Base-by-base conservation (phyloP, 2,329 filamentous ascomycete genomes). In the Gremmenia infestans region DNA sequence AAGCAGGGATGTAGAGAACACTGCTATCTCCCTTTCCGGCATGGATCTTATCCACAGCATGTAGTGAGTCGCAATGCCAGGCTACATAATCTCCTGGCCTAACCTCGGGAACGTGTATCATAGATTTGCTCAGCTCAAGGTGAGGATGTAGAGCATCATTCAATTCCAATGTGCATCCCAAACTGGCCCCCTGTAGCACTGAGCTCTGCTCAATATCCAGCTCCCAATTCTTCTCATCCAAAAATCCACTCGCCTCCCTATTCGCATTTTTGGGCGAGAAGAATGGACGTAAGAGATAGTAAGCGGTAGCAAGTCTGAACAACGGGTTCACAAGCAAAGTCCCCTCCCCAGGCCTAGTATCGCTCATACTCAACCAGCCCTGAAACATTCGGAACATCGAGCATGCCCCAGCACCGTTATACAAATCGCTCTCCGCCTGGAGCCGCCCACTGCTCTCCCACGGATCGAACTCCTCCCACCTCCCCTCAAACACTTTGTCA, bases 321-420 rank as follows among this genome's bases (percentile, higher is more conserved):
- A 95, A 76, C 0, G 92, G 92, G 65, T 92, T 92, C 2, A 96
- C 88, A 45, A 89, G 78, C 52, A 97, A 72, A 0, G 91, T 94
- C 0, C 92, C 92, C 73, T 96, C 86, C 5, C 79, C 78, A 0
- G 89, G 88, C 0, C 79, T 83, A 0, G 84, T 87, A n/a, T 76
- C 74, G 56, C 86, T 91, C 79, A 97, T 86, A 57, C 81, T 82
- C 52, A 97, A 72, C 92, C 92, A 97, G 17, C 91, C 92, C 72
- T 97, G 92, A 71, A 89, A 93, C 79, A 91, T 88, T 40, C 93
- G 81, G 72, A 96, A 91, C 76, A 91, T 90, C 47, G 81, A 87
- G 72, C 90, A 96, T 0, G 88, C 85, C 0, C 92, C 91, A 0
- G 91, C 79, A 0, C 91, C 90, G 50, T 89, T 79, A 69, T 97